phyloP scores from a whole-genome alignment of 257 asterid species.

The Gynochthodes officinalis region DNA sequence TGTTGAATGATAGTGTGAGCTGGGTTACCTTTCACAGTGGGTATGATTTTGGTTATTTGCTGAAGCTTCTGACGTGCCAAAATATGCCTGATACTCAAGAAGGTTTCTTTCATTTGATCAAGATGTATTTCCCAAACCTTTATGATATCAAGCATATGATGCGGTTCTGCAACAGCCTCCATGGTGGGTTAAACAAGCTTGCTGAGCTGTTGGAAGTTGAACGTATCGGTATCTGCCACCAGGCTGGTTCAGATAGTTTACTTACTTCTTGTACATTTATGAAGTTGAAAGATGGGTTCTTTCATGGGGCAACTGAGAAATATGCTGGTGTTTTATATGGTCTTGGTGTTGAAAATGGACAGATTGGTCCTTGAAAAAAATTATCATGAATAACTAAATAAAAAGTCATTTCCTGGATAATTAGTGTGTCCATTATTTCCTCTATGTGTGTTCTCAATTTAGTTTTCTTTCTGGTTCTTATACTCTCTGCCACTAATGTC shows the following conservation, averaged over 20 bases:
- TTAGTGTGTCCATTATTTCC: background rate
- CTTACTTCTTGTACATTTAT: constrained; percentile 38
- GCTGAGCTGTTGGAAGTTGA: constrained; percentile 30
- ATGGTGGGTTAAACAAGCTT: constrained; percentile 38
- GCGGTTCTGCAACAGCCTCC: constrained; percentile 30
- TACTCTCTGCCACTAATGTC: background rate
- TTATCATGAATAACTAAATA: constrained; percentile 16
- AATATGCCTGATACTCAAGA: constrained; percentile 32
- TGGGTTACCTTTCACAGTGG: constrained; percentile 37
- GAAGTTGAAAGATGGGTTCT: constrained; percentile 31
- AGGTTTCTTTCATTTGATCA: constrained; percentile 29
- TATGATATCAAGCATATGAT: constrained; percentile 40
- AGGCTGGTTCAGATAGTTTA: constrained; percentile 46
- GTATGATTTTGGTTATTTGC: constrained; percentile 35
- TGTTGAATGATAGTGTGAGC: constrained; percentile 31
- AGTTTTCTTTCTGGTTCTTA: background rate
- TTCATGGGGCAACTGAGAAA: constrained; percentile 26
- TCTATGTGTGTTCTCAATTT: background rate
- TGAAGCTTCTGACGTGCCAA: constrained; percentile 32
- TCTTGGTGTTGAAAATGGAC: constrained; percentile 28
- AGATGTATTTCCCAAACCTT: constrained; percentile 28
- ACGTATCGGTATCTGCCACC: constrained; percentile 38
- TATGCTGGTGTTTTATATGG: constrained; percentile 41
- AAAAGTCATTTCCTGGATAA: constrained; percentile 8
- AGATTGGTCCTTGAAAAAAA: constrained; percentile 13